Evolutionary conservation across 2,329 filamentous ascomycete genomes (phyloP).

Genomic region (Fusarium verticillioides): DNA sequence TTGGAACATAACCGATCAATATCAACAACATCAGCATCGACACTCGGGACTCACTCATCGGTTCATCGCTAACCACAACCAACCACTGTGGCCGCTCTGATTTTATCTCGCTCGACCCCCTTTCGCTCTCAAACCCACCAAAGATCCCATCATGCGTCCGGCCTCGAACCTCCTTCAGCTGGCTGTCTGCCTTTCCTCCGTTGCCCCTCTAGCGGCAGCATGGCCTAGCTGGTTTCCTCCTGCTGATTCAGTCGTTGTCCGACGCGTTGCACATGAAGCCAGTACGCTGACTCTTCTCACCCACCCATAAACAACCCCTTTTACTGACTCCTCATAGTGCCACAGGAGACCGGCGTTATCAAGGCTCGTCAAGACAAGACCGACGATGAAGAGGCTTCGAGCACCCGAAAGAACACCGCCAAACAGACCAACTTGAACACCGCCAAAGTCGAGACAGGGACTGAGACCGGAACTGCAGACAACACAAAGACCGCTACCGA

Average conservation of each 20-base stretch:
- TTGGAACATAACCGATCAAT: slow-evolving; percentile 5
- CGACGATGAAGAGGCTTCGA: slow-evolving; percentile 25
- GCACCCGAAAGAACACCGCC: slow-evolving; percentile 28
- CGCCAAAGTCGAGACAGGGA: slow-evolving; percentile 38
- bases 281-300: slow-evolving; percentile 9
- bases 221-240: slow-evolving; percentile 69
- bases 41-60: background rate
- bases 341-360: slow-evolving; percentile 28
- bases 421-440: slow-evolving; percentile 56
- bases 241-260: slow-evolving; percentile 60
- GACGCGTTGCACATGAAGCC: slow-evolving; percentile 16
- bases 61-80: background rate
- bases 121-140: background rate
- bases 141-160: slow-evolving; percentile 59
- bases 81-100: background rate
- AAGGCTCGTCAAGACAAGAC: slow-evolving; percentile 22
- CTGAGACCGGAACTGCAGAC: slow-evolving; percentile 23
- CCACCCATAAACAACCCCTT: background rate
- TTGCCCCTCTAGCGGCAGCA: slow-evolving; percentile 62
- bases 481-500: slow-evolving; percentile 28
- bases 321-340: slow-evolving; percentile 24
- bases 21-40: slow-evolving; percentile 2
- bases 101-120: background rate
- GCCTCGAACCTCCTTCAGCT: slow-evolving; percentile 59
- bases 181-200: slow-evolving; percentile 61